Conservation (phyloP, 441 rosid genomes). For the Biscutella laevigata region DNA sequence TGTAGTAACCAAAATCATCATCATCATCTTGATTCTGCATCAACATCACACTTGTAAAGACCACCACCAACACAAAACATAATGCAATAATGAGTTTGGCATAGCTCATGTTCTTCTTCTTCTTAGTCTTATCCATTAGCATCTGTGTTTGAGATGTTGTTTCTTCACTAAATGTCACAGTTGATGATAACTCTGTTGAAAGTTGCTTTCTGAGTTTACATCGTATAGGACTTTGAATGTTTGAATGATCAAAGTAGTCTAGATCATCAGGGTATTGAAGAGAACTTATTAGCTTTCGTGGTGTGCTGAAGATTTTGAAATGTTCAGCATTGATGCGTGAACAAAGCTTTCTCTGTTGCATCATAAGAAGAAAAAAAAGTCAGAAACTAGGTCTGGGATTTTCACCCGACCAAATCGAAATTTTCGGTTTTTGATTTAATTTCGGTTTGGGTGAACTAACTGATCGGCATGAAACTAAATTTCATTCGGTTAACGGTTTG, state of each 20-base stretch:
- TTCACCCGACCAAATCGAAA: too few species aligned
- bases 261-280: slow-evolving; percentile 60
- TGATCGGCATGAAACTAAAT: too few species aligned
- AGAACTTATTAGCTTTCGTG: slow-evolving; percentile 79
- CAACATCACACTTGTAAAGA: slow-evolving; percentile 29
- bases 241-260: slow-evolving; percentile 39
- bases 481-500: too few species aligned
- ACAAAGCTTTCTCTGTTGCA: slow-evolving; percentile 51
- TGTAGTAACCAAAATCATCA: slow-evolving; percentile 30
- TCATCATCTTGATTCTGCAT: slow-evolving; percentile 36
- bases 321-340: slow-evolving; percentile 46
- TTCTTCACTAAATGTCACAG: slow-evolving; percentile 18
- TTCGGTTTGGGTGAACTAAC: too few species aligned
- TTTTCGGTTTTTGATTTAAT: too few species aligned
- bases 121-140: slow-evolving; percentile 22
- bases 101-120: slow-evolving; percentile 21
- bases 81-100: slow-evolving; percentile 31
- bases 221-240: slow-evolving; percentile 28
- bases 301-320: slow-evolving; percentile 61
- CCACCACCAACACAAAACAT: slow-evolving; percentile 30
- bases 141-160: slow-evolving; percentile 18
- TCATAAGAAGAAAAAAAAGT: slow-evolving; percentile 15
- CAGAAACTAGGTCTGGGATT: too few species aligned
- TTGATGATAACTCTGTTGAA: slow-evolving; percentile 46
- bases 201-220: slow-evolving; percentile 24